A percentile compares a stretch with the other conserved stretches of the same genome.
Evolutionary conservation across 768 basidiomycete species (phyloP).

Genomic region (Naganishia kalamii): DNA sequence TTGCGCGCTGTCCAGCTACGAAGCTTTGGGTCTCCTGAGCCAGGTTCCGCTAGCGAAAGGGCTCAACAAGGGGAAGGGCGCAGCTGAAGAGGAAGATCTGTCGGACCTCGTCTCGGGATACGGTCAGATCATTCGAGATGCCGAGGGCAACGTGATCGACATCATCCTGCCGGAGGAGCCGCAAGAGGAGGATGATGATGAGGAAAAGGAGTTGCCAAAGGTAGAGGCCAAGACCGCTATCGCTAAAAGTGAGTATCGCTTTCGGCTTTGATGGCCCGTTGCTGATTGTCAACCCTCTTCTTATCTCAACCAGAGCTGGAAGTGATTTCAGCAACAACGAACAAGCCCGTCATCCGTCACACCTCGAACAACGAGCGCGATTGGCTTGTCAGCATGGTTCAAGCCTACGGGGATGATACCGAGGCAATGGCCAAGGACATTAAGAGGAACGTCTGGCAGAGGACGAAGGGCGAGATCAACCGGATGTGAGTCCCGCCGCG

Average conservation of each 20-base stretch:
- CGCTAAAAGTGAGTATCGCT: conserved; percentile 40
- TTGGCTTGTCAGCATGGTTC: conserved; percentile 62
- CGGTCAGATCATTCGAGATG: conserved; percentile 77
- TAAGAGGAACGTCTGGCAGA: conserved; percentile 73
- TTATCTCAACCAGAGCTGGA: conserved; percentile 54
- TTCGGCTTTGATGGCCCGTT: neutral
- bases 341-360: conserved; percentile 54
- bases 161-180: conserved; percentile 62
- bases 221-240: conserved; percentile 51
- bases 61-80: neutral
- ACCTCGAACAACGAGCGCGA: conserved; percentile 63
- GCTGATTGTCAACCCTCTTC: neutral
- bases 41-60: conserved; percentile 35
- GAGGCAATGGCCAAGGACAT: conserved; percentile 72
- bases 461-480: conserved; percentile 68
- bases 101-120: conserved; percentile 52
- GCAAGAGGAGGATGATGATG: conserved; percentile 39
- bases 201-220: conserved; percentile 22
- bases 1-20: conserved; percentile 34
- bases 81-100: conserved; percentile 1
- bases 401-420: conserved; percentile 65
- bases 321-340: conserved; percentile 52
- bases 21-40: conserved; percentile 41
- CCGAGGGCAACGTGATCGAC: conserved; percentile 64
- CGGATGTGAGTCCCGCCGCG: conserved; percentile 28